These are phyloP conservation scores for Pythium vanterpoolii DNA, from an alignment of 352 stramenopile genomes.

Conservation along the genomic window DNA sequence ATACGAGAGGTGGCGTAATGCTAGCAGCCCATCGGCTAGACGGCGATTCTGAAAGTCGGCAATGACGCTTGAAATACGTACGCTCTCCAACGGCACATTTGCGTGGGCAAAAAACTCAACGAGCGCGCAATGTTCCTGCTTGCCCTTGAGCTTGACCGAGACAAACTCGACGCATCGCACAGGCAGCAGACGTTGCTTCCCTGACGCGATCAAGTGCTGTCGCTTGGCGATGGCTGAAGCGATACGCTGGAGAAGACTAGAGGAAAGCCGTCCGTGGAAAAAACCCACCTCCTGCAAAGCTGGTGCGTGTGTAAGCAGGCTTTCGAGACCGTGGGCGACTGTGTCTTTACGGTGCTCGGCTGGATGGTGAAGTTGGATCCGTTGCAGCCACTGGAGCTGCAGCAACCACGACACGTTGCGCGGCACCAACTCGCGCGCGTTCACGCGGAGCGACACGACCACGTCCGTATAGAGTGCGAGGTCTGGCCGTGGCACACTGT, in stretches of 20 bases:
- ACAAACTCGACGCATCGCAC: conserved; percentile 47
- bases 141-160: conserved; percentile 54
- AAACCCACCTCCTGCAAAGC: conserved; percentile 52
- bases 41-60: conserved; percentile 52
- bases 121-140: conserved; percentile 33
- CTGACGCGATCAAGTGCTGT: background rate
- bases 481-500: background rate
- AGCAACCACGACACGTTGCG: conserved; percentile 46
- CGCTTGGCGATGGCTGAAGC: conserved; percentile 24
- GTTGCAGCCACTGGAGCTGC: conserved; percentile 33
- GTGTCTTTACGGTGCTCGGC: conserved; percentile 44
- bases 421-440: conserved; percentile 56
- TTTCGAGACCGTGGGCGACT: conserved; percentile 24
- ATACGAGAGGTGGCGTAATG: conserved; percentile 28
- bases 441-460: conserved; percentile 52
- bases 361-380: conserved; percentile 73
- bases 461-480: conserved; percentile 50
- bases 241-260: conserved; percentile 42
- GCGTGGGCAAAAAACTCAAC: conserved; percentile 35
- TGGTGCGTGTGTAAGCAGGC: conserved; percentile 32
- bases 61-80: conserved; percentile 62
- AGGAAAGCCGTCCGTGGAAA: conserved; percentile 66
- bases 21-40: conserved; percentile 42
- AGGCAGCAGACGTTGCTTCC: background rate
- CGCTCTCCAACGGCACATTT: conserved; percentile 28